phyloP scores from a whole-genome alignment of 139 green algal genomes.

The Pseudopediastrum boryanum region DNA sequence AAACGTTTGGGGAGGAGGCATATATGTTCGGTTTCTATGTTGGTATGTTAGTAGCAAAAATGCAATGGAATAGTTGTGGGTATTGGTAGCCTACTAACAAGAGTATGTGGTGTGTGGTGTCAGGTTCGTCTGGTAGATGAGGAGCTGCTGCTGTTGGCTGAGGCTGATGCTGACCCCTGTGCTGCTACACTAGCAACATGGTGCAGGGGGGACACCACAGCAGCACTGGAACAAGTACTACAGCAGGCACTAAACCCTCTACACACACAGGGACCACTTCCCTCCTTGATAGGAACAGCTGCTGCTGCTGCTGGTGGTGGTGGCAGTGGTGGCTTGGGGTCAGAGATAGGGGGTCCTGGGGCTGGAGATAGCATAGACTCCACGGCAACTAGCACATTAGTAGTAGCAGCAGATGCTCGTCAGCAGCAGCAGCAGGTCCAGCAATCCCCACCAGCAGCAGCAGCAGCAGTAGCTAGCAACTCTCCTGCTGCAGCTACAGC shows the following conservation, averaged over 20 bases:
- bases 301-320: neutral
- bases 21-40: too few species aligned
- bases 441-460: constrained; percentile 14
- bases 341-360: neutral
- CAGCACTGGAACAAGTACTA: neutral
- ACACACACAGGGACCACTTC: too few species aligned
- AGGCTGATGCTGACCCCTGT: constrained; percentile 33
- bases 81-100: too few species aligned
- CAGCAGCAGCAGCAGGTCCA: neutral
- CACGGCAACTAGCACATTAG: too few species aligned
- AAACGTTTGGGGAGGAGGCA: too few species aligned
- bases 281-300: too few species aligned
- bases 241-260: too few species aligned
- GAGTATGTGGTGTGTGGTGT: too few species aligned
- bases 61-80: too few species aligned
- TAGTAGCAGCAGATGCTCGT: constrained; percentile 5
- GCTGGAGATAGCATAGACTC: too few species aligned
- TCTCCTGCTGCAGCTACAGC: neutral
- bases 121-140: constrained; percentile 30
- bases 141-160: constrained; percentile 23
- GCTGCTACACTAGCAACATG: constrained; percentile 15
- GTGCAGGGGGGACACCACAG: neutral
- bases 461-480: neutral
- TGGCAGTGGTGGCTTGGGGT: neutral
- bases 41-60: too few species aligned